phyloP scores from a whole-genome alignment of 1,139 yeast genomes.

The Hyphopichia pseudoburtonii region DNA sequence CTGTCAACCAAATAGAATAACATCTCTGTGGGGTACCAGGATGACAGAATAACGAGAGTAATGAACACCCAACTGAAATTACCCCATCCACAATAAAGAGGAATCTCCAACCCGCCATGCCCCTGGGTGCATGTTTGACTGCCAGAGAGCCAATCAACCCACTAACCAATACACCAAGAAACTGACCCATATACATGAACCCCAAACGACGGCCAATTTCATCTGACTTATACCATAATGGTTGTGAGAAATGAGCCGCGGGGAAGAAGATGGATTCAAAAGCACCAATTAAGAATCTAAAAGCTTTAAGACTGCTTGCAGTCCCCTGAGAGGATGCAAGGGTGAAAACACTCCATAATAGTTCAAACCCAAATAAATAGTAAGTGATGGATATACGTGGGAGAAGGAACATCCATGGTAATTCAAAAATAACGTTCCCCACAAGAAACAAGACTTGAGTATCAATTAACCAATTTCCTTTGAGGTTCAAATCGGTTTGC shows the following conservation, averaged over 20 bases:
- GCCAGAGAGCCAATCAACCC: constrained; percentile 26
- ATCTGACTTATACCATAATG: constrained; percentile 26
- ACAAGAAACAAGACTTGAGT: constrained; percentile 27
- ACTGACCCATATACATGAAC: constrained; percentile 29
- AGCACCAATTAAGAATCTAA: constrained; percentile 29
- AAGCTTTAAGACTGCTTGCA: constrained; percentile 21
- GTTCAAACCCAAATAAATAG: constrained; percentile 21
- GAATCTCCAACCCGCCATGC: constrained; percentile 31
- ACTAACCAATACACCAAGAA: constrained; percentile 29
- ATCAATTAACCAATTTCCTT: constrained; percentile 28
- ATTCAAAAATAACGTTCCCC: constrained; percentile 25
- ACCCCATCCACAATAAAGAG: constrained; percentile 30
- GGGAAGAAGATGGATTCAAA: constrained; percentile 28
- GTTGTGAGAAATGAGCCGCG: constrained; percentile 20
- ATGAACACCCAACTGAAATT: constrained; percentile 24
- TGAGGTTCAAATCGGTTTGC: constrained; percentile 25
- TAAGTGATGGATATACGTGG: constrained; percentile 24
- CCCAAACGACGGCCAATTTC: constrained; percentile 28
- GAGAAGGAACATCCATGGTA: constrained; percentile 23
- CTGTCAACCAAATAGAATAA: constrained; percentile 27
- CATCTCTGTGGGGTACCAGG: constrained; percentile 32
- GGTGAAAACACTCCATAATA: constrained; percentile 27
- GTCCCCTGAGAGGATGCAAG: constrained; percentile 18
- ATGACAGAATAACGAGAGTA: constrained; percentile 23
- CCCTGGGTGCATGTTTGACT: constrained; percentile 14